Base-by-base conservation (phyloP, 768 basidiomycete species). In the Pholiota microspora region DNA sequence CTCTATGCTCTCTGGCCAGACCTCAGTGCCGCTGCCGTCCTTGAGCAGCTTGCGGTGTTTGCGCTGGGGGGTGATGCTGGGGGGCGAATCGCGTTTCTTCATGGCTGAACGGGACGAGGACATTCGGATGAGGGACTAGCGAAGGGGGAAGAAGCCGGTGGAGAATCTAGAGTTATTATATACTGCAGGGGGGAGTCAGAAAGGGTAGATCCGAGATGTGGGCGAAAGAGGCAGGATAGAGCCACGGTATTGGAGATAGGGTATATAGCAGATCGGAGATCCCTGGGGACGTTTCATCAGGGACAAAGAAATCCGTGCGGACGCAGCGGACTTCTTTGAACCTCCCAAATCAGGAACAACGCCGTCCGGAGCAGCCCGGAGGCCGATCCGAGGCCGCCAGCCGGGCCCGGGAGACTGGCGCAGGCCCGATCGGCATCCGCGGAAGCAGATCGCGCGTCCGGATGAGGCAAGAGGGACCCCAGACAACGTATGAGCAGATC, bases 1-100 rank as follows among this genome's bases (percentile, higher is more conserved):
- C 68, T 92, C 90, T 63, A 92, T 79, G 52, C 74, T 70, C 68
- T 91, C 88, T 48, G 90, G 89, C 90, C 90, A 92, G 49, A 92
- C 90, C 61, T 91, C 89, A 34, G 79, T 77, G 64, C 89, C 89
- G 62, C 75, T 78, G 65, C 80, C 80, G 60, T 92, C 89, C 67
- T 90, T 92, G 71, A 92, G 77, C 58, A 92, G 85, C 69, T 92
- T 92, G 63, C 87, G 78, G 71, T 92, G 89, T 60, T 91, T 91
- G 53, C 89, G 79, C 67, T 87, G 85, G 16, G 89, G 89, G 1
- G 88, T 92, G 61, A 86, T 78, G 51, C 77, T 68, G 59, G 74
- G 72, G 45, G 64, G 57, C 34, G 21, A 54, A 49, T 53, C 70
- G 64, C 61, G 63, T 60, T 62, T 71, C 70, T 70, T 67, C 72